These are phyloP conservation scores for Trypanosoma platydactyli DNA, from an alignment of 208 protist species.

Conservation along the genomic window DNA sequence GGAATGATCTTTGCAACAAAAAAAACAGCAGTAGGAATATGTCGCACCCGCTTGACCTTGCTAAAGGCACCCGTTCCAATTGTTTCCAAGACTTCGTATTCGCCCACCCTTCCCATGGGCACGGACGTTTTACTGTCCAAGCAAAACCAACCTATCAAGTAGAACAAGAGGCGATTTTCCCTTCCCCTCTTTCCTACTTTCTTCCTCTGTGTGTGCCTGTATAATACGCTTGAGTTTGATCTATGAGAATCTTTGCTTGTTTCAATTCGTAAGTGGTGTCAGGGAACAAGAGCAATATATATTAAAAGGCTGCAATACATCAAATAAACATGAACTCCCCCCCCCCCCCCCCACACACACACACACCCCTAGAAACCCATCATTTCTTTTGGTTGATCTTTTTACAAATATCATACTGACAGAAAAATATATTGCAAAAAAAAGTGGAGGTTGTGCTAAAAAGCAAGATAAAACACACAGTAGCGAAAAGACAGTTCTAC, in stretches of 20 bases:
- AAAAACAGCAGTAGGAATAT: slow-evolving; percentile 62
- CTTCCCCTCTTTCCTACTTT: slow-evolving; percentile 12
- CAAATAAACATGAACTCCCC: slow-evolving; percentile 12
- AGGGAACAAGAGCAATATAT: neutral
- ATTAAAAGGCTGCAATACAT: neutral
- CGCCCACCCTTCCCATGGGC: slow-evolving; percentile 70
- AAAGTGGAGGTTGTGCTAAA: neutral
- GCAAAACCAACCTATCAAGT: slow-evolving; percentile 16
- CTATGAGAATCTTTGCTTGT: too few relatives aligned
- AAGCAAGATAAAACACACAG: neutral
- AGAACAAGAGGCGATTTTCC: slow-evolving; percentile 12
- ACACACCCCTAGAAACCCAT: too few relatives aligned
- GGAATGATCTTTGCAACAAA: slow-evolving; percentile 87
- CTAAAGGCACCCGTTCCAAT: slow-evolving; percentile 76
- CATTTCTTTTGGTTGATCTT: too few relatives aligned
- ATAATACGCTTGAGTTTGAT: too few relatives aligned
- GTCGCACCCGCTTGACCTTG: slow-evolving; percentile 77
- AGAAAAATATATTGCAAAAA: too few relatives aligned
- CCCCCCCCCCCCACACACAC: too few relatives aligned
- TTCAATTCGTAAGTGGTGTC: too few relatives aligned
- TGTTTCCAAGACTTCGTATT: slow-evolving; percentile 84
- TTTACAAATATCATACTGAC: too few relatives aligned
- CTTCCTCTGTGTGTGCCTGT: too few relatives aligned
- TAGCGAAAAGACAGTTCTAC: neutral
- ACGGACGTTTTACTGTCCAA: slow-evolving; percentile 14